Evolutionary conservation across 2,329 filamentous ascomycete species (phyloP).

Genomic region (Blastomyces gilchristii): DNA sequence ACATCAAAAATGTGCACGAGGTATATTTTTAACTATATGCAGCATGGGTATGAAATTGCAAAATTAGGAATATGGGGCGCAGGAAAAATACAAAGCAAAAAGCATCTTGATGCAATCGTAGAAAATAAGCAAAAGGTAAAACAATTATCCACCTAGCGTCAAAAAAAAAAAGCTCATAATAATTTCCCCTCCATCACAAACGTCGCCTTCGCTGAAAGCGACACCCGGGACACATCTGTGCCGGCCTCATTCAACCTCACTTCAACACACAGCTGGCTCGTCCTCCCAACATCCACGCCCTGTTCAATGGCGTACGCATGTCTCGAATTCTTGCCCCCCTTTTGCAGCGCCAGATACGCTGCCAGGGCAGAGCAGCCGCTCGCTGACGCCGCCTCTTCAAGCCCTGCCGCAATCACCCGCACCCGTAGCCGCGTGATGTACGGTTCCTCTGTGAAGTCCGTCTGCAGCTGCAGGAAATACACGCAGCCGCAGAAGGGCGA

Average conservation of each 20-base stretch:
- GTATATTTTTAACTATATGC: no score
- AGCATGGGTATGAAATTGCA: background rate
- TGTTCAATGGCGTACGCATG: conserved; percentile 37
- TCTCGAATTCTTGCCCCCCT: conserved; percentile 23
- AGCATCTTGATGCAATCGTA: background rate
- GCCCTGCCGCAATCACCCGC: conserved; percentile 23
- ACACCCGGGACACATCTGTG: conserved; percentile 15
- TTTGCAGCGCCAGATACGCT: conserved; percentile 37
- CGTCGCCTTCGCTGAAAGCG: conserved; percentile 15
- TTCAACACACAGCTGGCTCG: conserved; percentile 40
- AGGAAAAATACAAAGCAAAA: background rate
- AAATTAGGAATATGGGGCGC: background rate
- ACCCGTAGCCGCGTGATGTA: conserved; percentile 23
- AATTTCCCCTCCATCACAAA: conserved; percentile 17
- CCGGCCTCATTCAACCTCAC: conserved; percentile 32
- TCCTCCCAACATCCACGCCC: conserved; percentile 44
- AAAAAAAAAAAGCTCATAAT: conserved; percentile 7
- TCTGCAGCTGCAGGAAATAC: conserved; percentile 23
- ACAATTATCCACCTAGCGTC: background rate
- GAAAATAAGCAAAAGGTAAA: background rate
- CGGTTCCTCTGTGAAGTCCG: conserved; percentile 20
- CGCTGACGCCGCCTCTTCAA: conserved; percentile 44
- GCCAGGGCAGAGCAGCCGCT: conserved; percentile 41
- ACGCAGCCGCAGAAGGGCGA: conserved; percentile 23
- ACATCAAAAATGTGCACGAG: no score